These are phyloP conservation scores for Ramularia endophylla DNA, from an alignment of 2,329 filamentous ascomycete species.

Conservation along the genomic window DNA sequence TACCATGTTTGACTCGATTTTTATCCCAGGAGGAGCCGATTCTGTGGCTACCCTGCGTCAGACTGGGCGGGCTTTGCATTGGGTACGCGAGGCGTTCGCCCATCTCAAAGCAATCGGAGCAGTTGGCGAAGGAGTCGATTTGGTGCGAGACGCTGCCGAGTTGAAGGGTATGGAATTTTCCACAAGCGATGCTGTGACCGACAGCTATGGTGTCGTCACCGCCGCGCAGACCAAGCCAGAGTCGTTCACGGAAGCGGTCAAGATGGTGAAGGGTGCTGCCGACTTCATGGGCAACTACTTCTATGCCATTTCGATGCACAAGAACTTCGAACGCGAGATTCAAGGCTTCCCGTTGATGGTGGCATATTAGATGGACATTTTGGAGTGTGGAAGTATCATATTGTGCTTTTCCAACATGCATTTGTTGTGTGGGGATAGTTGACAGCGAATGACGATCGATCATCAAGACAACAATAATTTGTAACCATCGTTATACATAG, in stretches of 20 bases:
- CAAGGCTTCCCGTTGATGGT: slow-evolving; percentile 62
- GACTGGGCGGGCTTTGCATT: slow-evolving; percentile 69
- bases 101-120: slow-evolving; percentile 75
- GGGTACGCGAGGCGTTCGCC: slow-evolving; percentile 73
- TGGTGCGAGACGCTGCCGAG: slow-evolving; percentile 49
- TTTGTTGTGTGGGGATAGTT: no score
- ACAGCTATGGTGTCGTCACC: slow-evolving; percentile 75
- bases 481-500: no score
- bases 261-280: slow-evolving; percentile 60
- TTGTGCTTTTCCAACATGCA: no score
- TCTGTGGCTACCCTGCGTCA: slow-evolving; percentile 58
- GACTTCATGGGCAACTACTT: slow-evolving; percentile 68
- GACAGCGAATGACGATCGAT: no score
- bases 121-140: slow-evolving; percentile 62
- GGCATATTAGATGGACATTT: slow-evolving; percentile 54
- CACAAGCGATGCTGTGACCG: slow-evolving; percentile 47
- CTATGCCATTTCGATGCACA: slow-evolving; percentile 63
- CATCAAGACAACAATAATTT: no score
- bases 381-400: neutral
- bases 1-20: slow-evolving; percentile 75
- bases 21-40: slow-evolving; percentile 65
- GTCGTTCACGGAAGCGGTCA: slow-evolving; percentile 55
- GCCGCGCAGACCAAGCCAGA: slow-evolving; percentile 49
- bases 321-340: slow-evolving; percentile 67
- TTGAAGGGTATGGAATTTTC: slow-evolving; percentile 47